Evolutionary conservation across 441 rosid genomes (phyloP).

Genomic region (Populus hybrid): DNA sequence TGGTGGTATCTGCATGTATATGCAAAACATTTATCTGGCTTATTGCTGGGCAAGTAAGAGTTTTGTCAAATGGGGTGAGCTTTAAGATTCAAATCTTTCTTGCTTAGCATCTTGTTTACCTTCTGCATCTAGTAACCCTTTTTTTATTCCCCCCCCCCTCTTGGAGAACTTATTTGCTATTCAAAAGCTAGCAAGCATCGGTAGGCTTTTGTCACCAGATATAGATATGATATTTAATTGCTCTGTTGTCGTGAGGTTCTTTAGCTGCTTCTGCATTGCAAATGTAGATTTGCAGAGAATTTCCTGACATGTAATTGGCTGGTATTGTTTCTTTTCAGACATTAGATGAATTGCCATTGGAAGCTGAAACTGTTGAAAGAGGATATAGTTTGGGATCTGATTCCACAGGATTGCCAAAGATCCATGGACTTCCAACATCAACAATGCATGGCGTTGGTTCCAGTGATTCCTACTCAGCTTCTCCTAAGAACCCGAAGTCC

Average conservation of each 20-base stretch:
- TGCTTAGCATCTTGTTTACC: not conserved
- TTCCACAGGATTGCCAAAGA: constrained; percentile 72
- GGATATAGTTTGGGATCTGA: constrained; percentile 69
- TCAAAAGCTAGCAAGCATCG: too few relatives aligned
- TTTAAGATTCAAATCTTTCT: not conserved
- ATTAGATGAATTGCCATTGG: constrained; percentile 93
- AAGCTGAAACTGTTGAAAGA: constrained; percentile 87
- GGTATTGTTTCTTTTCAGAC: constrained; percentile 45
- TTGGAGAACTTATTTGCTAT: too few relatives aligned
- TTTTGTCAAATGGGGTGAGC: too few relatives aligned
- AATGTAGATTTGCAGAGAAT: not conserved
- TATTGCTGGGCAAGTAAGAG: too few relatives aligned
- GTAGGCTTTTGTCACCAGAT: constrained; percentile 15
- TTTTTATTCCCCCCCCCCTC: too few relatives aligned
- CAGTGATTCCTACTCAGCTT: constrained; percentile 41
- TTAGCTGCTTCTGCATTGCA: not conserved
- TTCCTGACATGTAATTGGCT: not conserved
- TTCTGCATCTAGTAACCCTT: not conserved
- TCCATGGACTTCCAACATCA: constrained; percentile 69
- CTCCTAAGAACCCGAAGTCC: constrained; percentile 51
- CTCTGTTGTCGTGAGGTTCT: not conserved
- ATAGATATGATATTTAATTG: not conserved
- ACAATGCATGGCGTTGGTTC: constrained; percentile 59
- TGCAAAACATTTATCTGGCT: not conserved
- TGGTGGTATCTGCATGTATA: not conserved